Base-by-base conservation (phyloP, 495 filamentous ascomycete genomes). In the Chlorociboria aeruginascens region DNA sequence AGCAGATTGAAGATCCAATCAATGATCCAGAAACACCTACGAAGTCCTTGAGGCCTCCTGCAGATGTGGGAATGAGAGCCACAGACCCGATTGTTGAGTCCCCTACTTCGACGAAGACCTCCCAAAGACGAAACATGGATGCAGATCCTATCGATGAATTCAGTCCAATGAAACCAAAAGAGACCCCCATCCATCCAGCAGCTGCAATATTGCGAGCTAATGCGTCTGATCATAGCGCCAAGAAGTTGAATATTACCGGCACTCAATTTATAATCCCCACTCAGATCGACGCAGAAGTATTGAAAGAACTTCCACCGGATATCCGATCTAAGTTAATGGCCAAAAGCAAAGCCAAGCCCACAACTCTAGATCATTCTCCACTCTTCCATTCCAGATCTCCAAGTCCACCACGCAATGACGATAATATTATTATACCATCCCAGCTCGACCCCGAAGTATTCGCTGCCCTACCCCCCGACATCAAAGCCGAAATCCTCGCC, bases 261-360 rank as follows among this genome's bases (percentile, higher is more conserved):
- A 90, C 87, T 8, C 89, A 96, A 60, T 95, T 95, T 61, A 77
- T 95, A 50, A 64, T 96, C 56, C 89, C 89, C 3, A 79, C 79
- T 4, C 82, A 89, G 52, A 68, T 83, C 8, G 89, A 96, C 57
- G 82, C 80, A 0, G 65, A 69, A 30, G 79, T 89, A 1, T 64
- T 92, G 29, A 80, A 79, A 1, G 87, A 92, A 57, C 73, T 94
- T 2, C 86, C 86, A 2, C 68, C 68, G 12, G 85, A 92, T 53
- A 92, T 95, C 50, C 74, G 86, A 49, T 78, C 78, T 37, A 83
- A 78, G 52, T 72, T 94, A n/a, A 63, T 78, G 32, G 62, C 53
- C 28, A 70, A 68, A 48, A 57, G 40, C 39, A 64, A 61, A 43
- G 58, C 45, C 35, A 34, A n/a, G 13, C 25, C 55, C 35, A 20